Percentiles rank a stretch among this genome's conserved stretches.
phyloP scores from a whole-genome alignment of 306 rosid genomes.

The Lathyrus oleraceus region DNA sequence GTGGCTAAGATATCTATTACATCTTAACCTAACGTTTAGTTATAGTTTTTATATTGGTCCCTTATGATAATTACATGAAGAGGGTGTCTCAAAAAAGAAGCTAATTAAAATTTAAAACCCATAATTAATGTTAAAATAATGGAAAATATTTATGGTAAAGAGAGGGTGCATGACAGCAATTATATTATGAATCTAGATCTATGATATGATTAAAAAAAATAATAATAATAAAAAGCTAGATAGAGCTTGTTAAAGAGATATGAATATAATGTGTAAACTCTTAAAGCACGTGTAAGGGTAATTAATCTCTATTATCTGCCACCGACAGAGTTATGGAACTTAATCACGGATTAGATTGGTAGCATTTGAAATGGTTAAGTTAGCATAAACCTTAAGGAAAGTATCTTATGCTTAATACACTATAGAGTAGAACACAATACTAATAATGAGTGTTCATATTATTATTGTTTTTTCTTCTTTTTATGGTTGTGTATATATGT shows the following conservation, averaged over 20 bases:
- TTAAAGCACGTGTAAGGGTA: slow-evolving; percentile 28
- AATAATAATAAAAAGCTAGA: neutral
- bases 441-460: slow-evolving; percentile 26
- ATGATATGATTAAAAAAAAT: neutral
- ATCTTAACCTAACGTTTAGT: slow-evolving; percentile 37
- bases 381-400: slow-evolving; percentile 46
- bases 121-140: slow-evolving; percentile 24
- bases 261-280: slow-evolving; percentile 34
- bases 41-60: neutral
- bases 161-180: slow-evolving; percentile 34
- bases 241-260: slow-evolving; percentile 35
- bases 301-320: slow-evolving; percentile 6
- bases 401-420: slow-evolving; percentile 41
- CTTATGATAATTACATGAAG: slow-evolving; percentile 33
- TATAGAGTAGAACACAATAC: slow-evolving; percentile 41
- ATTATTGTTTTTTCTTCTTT: slow-evolving; percentile 6
- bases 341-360: slow-evolving; percentile 40
- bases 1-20: slow-evolving; percentile 44
- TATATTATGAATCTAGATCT: slow-evolving; percentile 40
- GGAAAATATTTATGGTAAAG: slow-evolving; percentile 6
- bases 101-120: slow-evolving; percentile 14
- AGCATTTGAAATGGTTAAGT: slow-evolving; percentile 36
- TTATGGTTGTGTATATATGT: slow-evolving; percentile 38
- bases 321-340: slow-evolving; percentile 42
- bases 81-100: slow-evolving; percentile 33